Conservation (phyloP, 2,329 filamentous ascomycete genomes). For the Aspergillus sojae region DNA sequence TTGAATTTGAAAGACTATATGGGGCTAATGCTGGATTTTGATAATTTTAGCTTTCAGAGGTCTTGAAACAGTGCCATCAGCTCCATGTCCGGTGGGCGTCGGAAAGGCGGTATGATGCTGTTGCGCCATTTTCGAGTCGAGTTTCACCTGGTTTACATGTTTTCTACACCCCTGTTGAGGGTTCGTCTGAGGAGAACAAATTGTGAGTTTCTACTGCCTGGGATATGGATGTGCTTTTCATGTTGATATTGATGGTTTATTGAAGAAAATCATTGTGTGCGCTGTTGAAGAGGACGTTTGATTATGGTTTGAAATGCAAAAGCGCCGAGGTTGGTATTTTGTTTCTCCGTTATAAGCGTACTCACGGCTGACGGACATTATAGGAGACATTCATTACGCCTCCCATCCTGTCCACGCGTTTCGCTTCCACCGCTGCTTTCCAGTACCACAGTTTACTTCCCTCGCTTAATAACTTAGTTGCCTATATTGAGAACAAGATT, state of each 20-base stretch:
- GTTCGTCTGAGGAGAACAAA: background rate
- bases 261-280: slow-evolving; percentile 58
- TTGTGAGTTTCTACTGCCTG: background rate
- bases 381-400: slow-evolving; percentile 65
- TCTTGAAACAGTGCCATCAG: slow-evolving; percentile 68
- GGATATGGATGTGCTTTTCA: background rate
- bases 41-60: slow-evolving; percentile 55
- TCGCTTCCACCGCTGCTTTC: slow-evolving; percentile 63
- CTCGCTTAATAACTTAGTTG: slow-evolving; percentile 57
- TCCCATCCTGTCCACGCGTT: slow-evolving; percentile 59
- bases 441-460: slow-evolving; percentile 73
- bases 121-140: slow-evolving; percentile 73
- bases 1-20: too few species aligned
- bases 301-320: slow-evolving; percentile 57
- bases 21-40: background rate
- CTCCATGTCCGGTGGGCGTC: slow-evolving; percentile 81
- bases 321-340: slow-evolving; percentile 47
- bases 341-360: background rate
- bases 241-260: background rate
- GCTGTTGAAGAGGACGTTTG: slow-evolving; percentile 61
- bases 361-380: slow-evolving; percentile 1
- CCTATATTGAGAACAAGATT: slow-evolving; percentile 55
- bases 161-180: slow-evolving; percentile 63
- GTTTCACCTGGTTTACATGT: slow-evolving; percentile 80
- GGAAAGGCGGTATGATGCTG: slow-evolving; percentile 56